These are phyloP conservation scores for Penicillium concentricum DNA, from an alignment of 2,329 filamentous ascomycete genomes.

Conservation along the genomic window DNA sequence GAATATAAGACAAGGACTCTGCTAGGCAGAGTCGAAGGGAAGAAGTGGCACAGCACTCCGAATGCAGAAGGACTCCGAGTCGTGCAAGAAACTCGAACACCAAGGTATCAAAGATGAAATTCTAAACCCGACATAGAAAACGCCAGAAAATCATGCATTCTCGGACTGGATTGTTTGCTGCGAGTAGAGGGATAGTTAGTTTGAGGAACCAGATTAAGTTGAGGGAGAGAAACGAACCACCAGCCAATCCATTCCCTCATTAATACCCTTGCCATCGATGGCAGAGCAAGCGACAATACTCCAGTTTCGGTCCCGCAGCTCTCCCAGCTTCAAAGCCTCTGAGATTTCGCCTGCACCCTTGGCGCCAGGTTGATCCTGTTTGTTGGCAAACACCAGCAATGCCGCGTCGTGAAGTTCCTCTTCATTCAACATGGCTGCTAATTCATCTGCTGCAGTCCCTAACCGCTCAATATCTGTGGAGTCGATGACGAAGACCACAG, in stretches of 20 bases:
- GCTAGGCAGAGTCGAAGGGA: constrained; percentile 24
- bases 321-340: constrained; percentile 83
- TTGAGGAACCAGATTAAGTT: constrained; percentile 13
- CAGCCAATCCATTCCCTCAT: constrained; percentile 98
- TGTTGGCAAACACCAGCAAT: constrained; percentile 94
- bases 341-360: constrained; percentile 97
- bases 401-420: constrained; percentile 93
- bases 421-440: constrained; percentile 93
- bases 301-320: constrained; percentile 96
- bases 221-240: constrained; percentile 61
- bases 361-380: constrained; percentile 96
- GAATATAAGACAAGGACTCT: constrained; percentile 38
- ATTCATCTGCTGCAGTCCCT: constrained; percentile 86
- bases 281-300: constrained; percentile 97
- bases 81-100: constrained; percentile 12
- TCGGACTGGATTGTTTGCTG: constrained; percentile 47
- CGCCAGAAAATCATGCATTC: constrained; percentile 39
- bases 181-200: background rate
- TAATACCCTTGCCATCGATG: constrained; percentile 90
- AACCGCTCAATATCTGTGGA: constrained; percentile 95
- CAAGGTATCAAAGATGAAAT: constrained; percentile 31
- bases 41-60: constrained; percentile 21
- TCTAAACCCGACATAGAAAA: constrained; percentile 33
- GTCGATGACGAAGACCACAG: constrained; percentile 98
- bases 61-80: constrained; percentile 22